Percentiles rank a stretch among this genome's conserved stretches.
Evolutionary conservation across 129 eudicot species (phyloP).

Genomic region (Saussurea involucrata): DNA sequence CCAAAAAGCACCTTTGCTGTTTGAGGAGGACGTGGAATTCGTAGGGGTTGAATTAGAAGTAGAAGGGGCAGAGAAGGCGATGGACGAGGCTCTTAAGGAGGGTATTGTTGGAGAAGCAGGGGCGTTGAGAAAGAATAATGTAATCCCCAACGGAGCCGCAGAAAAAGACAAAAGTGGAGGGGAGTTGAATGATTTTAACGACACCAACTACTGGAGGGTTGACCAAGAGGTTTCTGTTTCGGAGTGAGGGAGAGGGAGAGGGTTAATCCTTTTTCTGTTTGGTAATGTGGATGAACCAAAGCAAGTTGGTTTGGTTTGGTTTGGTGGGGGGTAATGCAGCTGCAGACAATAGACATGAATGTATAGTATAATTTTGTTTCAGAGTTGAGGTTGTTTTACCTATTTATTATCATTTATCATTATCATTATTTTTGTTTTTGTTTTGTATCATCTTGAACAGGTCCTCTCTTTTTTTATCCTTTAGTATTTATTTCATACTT

Average conservation of each 20-base stretch:
- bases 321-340: constrained; percentile 12
- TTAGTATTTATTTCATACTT: background rate
- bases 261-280: background rate
- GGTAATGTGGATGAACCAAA: constrained; percentile 1
- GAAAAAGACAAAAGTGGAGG: constrained; percentile 36
- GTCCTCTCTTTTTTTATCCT: background rate
- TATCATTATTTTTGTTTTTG: background rate
- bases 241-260: constrained; percentile 45
- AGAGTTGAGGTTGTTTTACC: background rate
- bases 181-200: constrained; percentile 61
- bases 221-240: constrained; percentile 72
- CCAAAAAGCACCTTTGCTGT: constrained; percentile 58
- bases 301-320: background rate
- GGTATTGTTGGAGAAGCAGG: constrained; percentile 92
- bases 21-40: constrained; percentile 90
- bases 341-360: constrained; percentile 16
- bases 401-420: constrained; percentile 3
- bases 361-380: constrained; percentile 22
- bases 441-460: background rate
- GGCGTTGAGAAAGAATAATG: constrained; percentile 48
- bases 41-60: constrained; percentile 83
- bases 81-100: constrained; percentile 84
- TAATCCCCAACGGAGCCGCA: constrained; percentile 11
- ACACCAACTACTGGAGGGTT: constrained; percentile 77
- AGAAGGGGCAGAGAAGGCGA: constrained; percentile 86